phyloP scores from a whole-genome alignment of 2,329 filamentous ascomycete genomes.

The Didymella exigua region DNA sequence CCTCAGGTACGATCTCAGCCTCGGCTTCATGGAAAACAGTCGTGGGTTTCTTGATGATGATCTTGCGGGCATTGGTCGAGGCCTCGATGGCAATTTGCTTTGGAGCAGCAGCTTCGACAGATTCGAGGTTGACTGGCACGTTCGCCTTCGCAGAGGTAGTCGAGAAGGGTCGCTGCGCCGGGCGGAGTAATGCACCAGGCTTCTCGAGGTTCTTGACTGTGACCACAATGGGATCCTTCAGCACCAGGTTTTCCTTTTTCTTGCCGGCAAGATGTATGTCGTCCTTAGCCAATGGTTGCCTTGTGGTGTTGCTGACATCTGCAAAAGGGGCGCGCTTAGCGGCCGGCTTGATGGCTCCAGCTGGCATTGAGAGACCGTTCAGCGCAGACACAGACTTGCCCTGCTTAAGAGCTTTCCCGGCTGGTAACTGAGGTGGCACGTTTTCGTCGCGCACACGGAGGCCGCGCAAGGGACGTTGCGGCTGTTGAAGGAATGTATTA shows the following conservation, averaged over 20 bases:
- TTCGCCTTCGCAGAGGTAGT: slow-evolving; percentile 29
- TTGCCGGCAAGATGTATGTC: slow-evolving; percentile 58
- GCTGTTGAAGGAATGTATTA: slow-evolving; percentile 56
- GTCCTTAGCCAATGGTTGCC: slow-evolving; percentile 55
- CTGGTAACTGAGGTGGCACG: slow-evolving; percentile 48
- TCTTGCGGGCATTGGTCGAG: slow-evolving; percentile 52
- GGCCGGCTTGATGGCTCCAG: slow-evolving; percentile 64
- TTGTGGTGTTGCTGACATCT: slow-evolving; percentile 76
- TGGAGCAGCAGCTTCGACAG: slow-evolving; percentile 26
- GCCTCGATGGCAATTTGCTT: slow-evolving; percentile 35
- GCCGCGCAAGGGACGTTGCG: slow-evolving; percentile 67
- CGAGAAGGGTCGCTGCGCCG: slow-evolving; percentile 65
- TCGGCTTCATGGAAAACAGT: slow-evolving; percentile 60
- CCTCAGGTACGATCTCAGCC: slow-evolving; percentile 26
- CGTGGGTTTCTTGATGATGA: slow-evolving; percentile 58
- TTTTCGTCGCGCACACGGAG: slow-evolving; percentile 76
- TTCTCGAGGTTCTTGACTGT: slow-evolving; percentile 50
- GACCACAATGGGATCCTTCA: slow-evolving; percentile 40
- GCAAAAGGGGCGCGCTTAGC: slow-evolving; percentile 80
- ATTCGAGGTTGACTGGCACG: slow-evolving; percentile 19
- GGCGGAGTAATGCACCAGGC: slow-evolving; percentile 57
- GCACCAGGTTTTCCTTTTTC: slow-evolving; percentile 46
- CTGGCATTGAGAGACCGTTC: slow-evolving; percentile 58
- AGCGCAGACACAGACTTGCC: slow-evolving; percentile 77
- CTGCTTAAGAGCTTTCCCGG: slow-evolving; percentile 67